Conservation (phyloP, 768 basidiomycete species). For the Leccinum ochraceum region DNA sequence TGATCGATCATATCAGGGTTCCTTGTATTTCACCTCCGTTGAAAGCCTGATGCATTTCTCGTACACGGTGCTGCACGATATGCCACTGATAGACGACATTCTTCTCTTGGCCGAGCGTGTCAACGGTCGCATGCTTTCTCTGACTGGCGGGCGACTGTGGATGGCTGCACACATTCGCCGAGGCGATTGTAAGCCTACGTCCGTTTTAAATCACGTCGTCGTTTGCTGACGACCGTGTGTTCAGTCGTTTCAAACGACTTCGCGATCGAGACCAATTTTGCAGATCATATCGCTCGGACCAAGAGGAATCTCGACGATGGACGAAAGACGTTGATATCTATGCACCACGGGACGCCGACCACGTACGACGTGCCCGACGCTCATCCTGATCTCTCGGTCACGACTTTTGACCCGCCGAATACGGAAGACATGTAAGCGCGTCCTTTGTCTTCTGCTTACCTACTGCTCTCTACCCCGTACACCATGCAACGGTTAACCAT, state of each 20-base stretch:
- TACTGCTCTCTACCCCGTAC: no score
- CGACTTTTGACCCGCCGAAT: no score
- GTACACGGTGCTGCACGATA: conserved; percentile 34
- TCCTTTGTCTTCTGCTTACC: no score
- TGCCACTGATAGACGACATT: conserved; percentile 29
- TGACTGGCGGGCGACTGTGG: conserved; percentile 38
- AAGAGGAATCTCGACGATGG: background rate
- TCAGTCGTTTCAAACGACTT: background rate
- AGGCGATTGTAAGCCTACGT: background rate
- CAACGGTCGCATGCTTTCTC: conserved; percentile 32
- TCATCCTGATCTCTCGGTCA: no score
- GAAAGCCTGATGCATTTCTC: no score
- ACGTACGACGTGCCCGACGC: background rate
- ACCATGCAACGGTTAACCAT: no score
- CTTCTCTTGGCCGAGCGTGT: conserved; percentile 34
- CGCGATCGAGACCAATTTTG: background rate
- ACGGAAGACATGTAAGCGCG: no score
- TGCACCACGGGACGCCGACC: background rate
- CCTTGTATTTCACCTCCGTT: no score
- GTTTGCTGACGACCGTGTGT: background rate
- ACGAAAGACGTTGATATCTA: background rate
- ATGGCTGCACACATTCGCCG: conserved; percentile 26
- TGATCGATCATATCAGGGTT: no score
- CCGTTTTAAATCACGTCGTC: background rate
- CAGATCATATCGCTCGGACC: background rate